Conservation (phyloP, 495 filamentous ascomycete genomes). For the Talaromyces ruber region DNA sequence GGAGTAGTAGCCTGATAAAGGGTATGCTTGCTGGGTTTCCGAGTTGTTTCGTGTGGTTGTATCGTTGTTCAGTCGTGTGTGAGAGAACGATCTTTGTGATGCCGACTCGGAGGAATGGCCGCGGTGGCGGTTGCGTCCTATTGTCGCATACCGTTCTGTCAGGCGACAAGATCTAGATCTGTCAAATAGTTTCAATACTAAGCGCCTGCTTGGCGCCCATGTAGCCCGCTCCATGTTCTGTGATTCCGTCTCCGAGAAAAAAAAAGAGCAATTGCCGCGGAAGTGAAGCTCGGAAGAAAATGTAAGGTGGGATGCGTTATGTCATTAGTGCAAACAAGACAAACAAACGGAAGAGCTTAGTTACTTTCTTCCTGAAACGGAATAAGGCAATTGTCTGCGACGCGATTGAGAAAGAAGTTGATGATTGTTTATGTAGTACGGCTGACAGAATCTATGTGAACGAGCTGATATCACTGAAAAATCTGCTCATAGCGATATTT, state of each 20-base stretch:
- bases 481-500: background rate
- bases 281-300: background rate
- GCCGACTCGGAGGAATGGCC: background rate
- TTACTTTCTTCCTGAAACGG: background rate
- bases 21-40: slow-evolving; percentile 21
- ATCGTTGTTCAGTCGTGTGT: background rate
- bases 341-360: slow-evolving; percentile 19
- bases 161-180: background rate
- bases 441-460: background rate
- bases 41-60: background rate
- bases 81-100: background rate
- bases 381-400: background rate
- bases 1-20: slow-evolving; percentile 35
- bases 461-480: background rate
- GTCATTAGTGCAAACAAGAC: slow-evolving; percentile 35
- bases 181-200: background rate
- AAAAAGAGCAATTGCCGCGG: background rate
- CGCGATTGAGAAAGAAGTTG: background rate
- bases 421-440: background rate
- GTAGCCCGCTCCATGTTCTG: background rate
- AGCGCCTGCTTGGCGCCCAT: background rate
- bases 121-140: background rate
- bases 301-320: slow-evolving; percentile 13
- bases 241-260: background rate
- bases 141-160: background rate